Evolutionary conservation across 1,284 basidiomycete genomes (phyloP), one percentile per base, ranked within the genome.

Genomic region (Heimioporus punctisporus): DNA sequence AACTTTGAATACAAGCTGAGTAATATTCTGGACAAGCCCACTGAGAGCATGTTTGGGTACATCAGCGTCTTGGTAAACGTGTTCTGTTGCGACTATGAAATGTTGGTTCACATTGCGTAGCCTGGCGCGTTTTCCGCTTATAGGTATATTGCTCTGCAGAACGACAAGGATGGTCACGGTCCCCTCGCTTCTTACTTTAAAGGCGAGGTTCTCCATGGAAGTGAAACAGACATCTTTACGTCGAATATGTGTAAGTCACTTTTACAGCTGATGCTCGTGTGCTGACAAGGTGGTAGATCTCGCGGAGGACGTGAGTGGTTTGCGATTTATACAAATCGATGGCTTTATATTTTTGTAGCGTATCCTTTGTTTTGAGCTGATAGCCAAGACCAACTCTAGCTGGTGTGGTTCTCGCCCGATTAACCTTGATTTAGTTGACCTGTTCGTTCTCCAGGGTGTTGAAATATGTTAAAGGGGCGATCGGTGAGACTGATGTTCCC

Each of bases 101-200:
- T 45, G 17, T 21, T 14, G 14, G 51, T 51, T 71, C 26, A 63
- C 56, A 10, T 55, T n/a, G 25, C 52, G 17, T 61, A 91, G 88
- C 95, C 95, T 26, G 95, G 95, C 42, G 96, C 96, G 10, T 98
- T 98, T 74, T 97, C 95, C 1, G 95, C 95, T 0, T 97, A 97
- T 42, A 79, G 91, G 48, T 96, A 93, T 67, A 93, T 94, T 59
- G 95, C 95, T 1, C 71, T 97, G 47, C 89, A 95, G 71, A 98
- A 99, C 65, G 85, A 97, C 70, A 84, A 88, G 54, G 78, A 84
- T 39, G 96, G 95, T 0, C 77, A 83, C 23, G 97, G 97, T 0
- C 97, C 97, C 0, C 76, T 99, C 1, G 91, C 93, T 0, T 94
- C 92, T 0, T 99, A 99, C 73, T 99, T 99, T 79, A 95, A 97